These are phyloP conservation scores for Ambrosiella cleistominuta DNA, from an alignment of 2,329 filamentous ascomycete genomes.

Conservation along the genomic window DNA sequence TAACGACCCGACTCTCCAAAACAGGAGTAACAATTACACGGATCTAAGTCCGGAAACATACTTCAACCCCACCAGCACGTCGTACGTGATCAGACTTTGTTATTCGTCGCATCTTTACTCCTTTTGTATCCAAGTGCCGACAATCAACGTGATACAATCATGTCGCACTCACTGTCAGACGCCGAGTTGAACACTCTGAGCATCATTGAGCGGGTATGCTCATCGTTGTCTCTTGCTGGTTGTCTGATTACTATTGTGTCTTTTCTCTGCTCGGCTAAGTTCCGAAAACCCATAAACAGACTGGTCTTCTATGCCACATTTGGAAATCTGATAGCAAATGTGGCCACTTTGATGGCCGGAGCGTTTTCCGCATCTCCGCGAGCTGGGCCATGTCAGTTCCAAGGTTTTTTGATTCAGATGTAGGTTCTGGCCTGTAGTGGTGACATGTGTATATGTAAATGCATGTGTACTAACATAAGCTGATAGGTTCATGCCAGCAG, in stretches of 20 bases:
- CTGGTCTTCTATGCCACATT: conserved; percentile 71
- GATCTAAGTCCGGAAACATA: not conserved
- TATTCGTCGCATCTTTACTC: too few species aligned
- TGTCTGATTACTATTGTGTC: conserved; percentile 55
- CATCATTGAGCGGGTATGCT: conserved; percentile 49
- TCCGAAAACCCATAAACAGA: conserved; percentile 75
- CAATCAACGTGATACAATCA: not conserved
- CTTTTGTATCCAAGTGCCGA: not conserved
- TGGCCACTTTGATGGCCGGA: conserved; percentile 56
- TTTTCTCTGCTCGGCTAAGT: conserved; percentile 48
- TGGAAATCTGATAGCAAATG: conserved; percentile 62
- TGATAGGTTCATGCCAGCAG: conserved; percentile 53
- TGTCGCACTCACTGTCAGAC: not conserved
- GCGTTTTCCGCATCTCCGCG: conserved; percentile 33
- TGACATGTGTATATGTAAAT: not conserved
- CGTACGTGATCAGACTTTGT: not conserved
- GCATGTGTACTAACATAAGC: not conserved
- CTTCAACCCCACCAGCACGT: not conserved
- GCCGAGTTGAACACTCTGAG: conserved; percentile 33
- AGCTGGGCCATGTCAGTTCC: conserved; percentile 48
- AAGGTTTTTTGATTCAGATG: conserved; percentile 71
- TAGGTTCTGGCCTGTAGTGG: conserved; percentile 24
- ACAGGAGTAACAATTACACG: not conserved
- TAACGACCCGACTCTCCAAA: not conserved
- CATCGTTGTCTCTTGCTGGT: conserved; percentile 52